phyloP scores from a whole-genome alignment of 176 grass and related monocot species.

The Oryza longistaminata region DNA sequence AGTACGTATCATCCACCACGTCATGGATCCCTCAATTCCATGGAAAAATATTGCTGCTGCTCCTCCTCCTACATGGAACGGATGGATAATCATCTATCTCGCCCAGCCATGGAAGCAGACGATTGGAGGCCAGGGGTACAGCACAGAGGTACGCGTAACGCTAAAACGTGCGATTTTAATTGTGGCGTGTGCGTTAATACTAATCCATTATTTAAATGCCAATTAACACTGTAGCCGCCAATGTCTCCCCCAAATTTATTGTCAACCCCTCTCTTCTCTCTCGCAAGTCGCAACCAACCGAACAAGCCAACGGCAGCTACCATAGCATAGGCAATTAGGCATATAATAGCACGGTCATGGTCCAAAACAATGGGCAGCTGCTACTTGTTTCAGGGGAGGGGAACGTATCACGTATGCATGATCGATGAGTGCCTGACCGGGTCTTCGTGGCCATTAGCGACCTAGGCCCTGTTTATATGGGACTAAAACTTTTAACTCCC shows the following conservation, averaged over 20 bases:
- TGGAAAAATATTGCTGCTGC: neutral
- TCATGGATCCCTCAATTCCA: neutral
- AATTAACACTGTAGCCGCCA: neutral
- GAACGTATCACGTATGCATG: neutral
- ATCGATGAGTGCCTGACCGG: neutral
- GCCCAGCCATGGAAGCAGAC: too few relatives aligned
- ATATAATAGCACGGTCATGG: neutral
- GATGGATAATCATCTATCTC: too few relatives aligned
- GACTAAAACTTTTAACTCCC: too few relatives aligned
- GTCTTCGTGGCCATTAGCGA: neutral
- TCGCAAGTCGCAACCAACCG: neutral
- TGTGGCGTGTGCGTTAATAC: neutral
- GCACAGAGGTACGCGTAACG: neutral
- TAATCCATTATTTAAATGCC: neutral
- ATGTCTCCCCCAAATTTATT: neutral
- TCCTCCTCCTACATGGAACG: too few relatives aligned
- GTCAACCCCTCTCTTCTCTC: neutral
- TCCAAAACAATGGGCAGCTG: neutral
- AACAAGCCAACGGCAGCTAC: neutral
- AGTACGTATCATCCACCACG: neutral
- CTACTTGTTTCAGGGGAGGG: neutral
- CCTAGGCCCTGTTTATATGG: too few relatives aligned
- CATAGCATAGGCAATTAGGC: too few relatives aligned
- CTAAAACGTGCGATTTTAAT: neutral
- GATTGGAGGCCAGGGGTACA: neutral